These are phyloP conservation scores for Dryas integrifolia DNA, from an alignment of 331 rosid genomes.

Conservation along the genomic window DNA sequence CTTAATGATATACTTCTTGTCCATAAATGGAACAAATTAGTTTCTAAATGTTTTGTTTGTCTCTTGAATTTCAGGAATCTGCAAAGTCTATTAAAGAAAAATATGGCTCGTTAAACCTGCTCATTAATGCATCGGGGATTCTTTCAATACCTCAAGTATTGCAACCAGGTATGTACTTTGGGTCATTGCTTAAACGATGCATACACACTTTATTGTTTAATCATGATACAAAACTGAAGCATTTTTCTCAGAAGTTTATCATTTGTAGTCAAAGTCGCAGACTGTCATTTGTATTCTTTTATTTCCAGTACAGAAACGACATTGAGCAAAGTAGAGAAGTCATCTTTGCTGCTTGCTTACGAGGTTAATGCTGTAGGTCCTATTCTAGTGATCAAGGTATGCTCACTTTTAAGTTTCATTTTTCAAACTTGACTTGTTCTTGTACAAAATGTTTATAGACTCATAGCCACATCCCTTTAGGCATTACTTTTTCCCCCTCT, in stretches of 20 bases:
- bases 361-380: constrained; percentile 95
- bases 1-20: background rate
- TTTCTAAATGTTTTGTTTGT: background rate
- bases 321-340: constrained; percentile 73
- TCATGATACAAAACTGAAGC: background rate
- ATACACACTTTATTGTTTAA: background rate
- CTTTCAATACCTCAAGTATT: constrained; percentile 69
- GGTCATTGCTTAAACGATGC: background rate
- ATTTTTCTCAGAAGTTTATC: background rate
- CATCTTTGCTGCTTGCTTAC: constrained; percentile 72
- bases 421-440: background rate
- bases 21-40: background rate
- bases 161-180: constrained; percentile 66
- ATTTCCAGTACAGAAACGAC: constrained; percentile 72
- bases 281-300: constrained; percentile 17
- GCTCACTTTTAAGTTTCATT: constrained; percentile 11
- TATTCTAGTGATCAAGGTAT: constrained; percentile 82
- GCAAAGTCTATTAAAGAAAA: constrained; percentile 60
- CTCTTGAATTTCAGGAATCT: constrained; percentile 58
- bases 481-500: too few relatives aligned
- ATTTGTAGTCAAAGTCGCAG: background rate
- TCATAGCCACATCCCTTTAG: too few relatives aligned
- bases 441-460: background rate
- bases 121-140: constrained; percentile 86
- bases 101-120: constrained; percentile 80